Evolutionary conservation across 2,329 filamentous ascomycete genomes (phyloP).

Genomic region (Penicillium brevicompactum): DNA sequence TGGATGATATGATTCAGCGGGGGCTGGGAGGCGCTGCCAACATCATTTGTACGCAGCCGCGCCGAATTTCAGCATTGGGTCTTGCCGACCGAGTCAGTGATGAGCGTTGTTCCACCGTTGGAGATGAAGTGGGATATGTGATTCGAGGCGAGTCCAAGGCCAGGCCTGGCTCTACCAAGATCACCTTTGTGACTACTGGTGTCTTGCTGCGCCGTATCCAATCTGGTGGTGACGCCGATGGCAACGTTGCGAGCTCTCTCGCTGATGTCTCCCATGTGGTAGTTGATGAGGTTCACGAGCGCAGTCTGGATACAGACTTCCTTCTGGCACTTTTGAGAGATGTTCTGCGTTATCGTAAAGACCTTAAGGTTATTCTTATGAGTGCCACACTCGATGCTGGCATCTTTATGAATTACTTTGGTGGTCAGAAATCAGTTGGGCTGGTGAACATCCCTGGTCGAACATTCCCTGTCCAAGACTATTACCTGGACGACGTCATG

Average conservation of each 20-base stretch:
- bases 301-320: conserved; percentile 93
- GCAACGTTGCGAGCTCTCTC: conserved; percentile 78
- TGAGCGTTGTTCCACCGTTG: conserved; percentile 78
- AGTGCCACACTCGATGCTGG: conserved; percentile 90
- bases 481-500: conserved; percentile 86
- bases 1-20: conserved; percentile 82
- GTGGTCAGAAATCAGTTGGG: conserved; percentile 69
- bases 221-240: conserved; percentile 76
- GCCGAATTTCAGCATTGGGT: conserved; percentile 90
- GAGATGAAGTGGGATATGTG: conserved; percentile 86
- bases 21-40: conserved; percentile 77
- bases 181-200: conserved; percentile 95
- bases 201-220: conserved; percentile 89
- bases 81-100: conserved; percentile 93
- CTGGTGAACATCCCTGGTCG: conserved; percentile 83
- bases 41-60: conserved; percentile 93
- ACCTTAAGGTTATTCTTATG: conserved; percentile 92
- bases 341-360: conserved; percentile 71
- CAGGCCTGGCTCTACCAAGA: conserved; percentile 71
- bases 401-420: conserved; percentile 84
- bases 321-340: conserved; percentile 83
- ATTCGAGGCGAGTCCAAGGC: conserved; percentile 88
- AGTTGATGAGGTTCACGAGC: conserved; percentile 95
- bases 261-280: conserved; percentile 92
- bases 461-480: conserved; percentile 87